phyloP scores from a whole-genome alignment of 805 yeast species.

The Alloascoidea hylecoeti region DNA sequence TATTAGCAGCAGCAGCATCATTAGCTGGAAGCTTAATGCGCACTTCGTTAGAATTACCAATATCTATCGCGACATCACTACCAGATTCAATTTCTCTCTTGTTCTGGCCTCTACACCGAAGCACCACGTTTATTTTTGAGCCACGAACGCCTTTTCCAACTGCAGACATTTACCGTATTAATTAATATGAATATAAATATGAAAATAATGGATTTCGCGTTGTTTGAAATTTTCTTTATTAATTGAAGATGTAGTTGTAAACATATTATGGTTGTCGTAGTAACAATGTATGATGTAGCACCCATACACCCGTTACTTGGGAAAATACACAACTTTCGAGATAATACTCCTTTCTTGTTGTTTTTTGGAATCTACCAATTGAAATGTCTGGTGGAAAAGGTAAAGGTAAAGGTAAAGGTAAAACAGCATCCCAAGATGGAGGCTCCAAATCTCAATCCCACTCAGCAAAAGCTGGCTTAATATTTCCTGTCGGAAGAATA shows the following conservation, averaged over 20 bases:
- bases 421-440: conserved; percentile 70
- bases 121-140: conserved; percentile 51
- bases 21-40: background rate
- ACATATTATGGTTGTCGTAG: too few relatives aligned
- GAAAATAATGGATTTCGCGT: too few relatives aligned
- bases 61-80: conserved; percentile 45
- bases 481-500: conserved; percentile 98
- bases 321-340: too few relatives aligned
- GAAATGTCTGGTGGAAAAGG: conserved; percentile 86
- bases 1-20: background rate
- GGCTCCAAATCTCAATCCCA: conserved; percentile 62
- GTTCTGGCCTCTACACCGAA: conserved; percentile 50
- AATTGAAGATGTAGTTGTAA: too few relatives aligned
- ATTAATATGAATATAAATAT: too few relatives aligned
- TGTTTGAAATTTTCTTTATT: too few relatives aligned
- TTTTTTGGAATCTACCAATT: too few relatives aligned
- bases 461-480: conserved; percentile 88
- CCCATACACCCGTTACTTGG: too few relatives aligned
- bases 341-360: too few relatives aligned
- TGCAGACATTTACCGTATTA: too few relatives aligned
- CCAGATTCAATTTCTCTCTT: conserved; percentile 40
- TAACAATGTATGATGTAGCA: too few relatives aligned
- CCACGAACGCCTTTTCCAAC: too few relatives aligned
- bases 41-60: conserved; percentile 20
- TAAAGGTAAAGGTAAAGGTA: conserved; percentile 90